Evolutionary conservation across 345 rosid genomes (phyloP), one percentile per base, ranked within the genome.

Genomic region (Punica granatum): DNA sequence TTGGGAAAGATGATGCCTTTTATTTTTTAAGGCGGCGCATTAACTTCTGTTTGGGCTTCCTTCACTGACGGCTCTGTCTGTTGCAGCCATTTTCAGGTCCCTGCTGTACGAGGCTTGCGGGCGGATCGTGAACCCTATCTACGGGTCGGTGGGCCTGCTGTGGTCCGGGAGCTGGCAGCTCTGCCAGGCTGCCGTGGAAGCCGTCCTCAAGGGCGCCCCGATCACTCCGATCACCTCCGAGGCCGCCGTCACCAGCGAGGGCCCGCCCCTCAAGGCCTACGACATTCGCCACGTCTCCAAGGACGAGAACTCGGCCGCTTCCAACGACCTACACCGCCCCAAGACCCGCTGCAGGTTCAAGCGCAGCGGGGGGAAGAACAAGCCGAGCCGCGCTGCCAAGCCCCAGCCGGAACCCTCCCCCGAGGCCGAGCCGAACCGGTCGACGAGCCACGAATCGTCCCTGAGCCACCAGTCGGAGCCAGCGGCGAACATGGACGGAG

Each of bases 61-160:
- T 69, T 37, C 12, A 9, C 44, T 10, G 32, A 6, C 10, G 37
- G 16, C 39, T 36, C 15, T 31, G 72, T 28, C 48, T 58, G 41
- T 37, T 70, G 19, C 92, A 95, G 98, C 87, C 19, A 86, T 95
- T 70, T 95, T 92, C 74, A 82, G 98, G 77, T 95, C 99, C 3
- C 83, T 95, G 86, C 71, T 95, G 39, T 92, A 92, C 48, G 99
- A 95, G 82, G 99, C 99, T 21, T 95, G 99, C 37, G 99, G 99
- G 23, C 78, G 99, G 75, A 88, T 95, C 21, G 88, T 95, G 75
- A 90, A 95, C 80, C 99, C 99, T 44, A 92, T 95, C 35, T 89
- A 88, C 39, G 99, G 99, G 23, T 95, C 99, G 18, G 97, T 90
- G 2, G 99, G 99, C 12, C 71, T 95, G 77, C 69, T 95, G 63